Base-by-base conservation (phyloP, 177 flowering plant species). In the Vitis hybrid region DNA sequence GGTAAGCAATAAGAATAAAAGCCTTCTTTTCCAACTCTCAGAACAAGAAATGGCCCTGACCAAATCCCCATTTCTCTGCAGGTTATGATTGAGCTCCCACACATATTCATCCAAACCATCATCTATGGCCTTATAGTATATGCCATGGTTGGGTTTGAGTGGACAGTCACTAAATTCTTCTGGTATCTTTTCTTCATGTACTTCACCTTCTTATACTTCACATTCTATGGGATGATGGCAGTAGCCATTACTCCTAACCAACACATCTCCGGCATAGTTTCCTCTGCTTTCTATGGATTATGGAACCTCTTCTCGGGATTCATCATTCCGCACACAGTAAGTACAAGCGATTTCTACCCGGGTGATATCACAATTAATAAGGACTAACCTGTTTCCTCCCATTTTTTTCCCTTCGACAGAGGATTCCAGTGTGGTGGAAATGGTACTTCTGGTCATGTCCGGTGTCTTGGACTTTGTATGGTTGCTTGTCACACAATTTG, bases 221-320 rank as follows among this genome's bases (percentile, higher is more conserved):
- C 81, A 63, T 78, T 51, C 64, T 74, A 71, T 12, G 81, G 78
- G 10, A 78, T 78, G 81, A 78, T 78, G 81, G 55, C 81, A 2
- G 76, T 78, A 35, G 75, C 78, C 18, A 64, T 78, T 1, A 78
- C 81, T 13, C 81, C 81, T 49, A 74, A 74, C 75, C 72, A 67
- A 2, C 66, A 78, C 64, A 50, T 78, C 56, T 75, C 81, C 18
- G 48, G 75, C 50, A 71, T 71, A 12, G 53, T 78, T n/a, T 65
- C 70, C 3, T 4, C 81, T 14, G 54, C 72, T 4, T 74, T 74
- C 63, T 74, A 78, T 30, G 57, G 57, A n/a, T 14, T 78, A 49
- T 78, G 80, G 80, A 78, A 78, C 46, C 61, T 78, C 61, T 74
- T 78, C 63, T 66, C 72, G 11, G 78, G 81, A 67, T 78, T 74